phyloP scores from a whole-genome alignment of 2,329 filamentous ascomycete genomes.

The Pyrenophora tritici-repentis region DNA sequence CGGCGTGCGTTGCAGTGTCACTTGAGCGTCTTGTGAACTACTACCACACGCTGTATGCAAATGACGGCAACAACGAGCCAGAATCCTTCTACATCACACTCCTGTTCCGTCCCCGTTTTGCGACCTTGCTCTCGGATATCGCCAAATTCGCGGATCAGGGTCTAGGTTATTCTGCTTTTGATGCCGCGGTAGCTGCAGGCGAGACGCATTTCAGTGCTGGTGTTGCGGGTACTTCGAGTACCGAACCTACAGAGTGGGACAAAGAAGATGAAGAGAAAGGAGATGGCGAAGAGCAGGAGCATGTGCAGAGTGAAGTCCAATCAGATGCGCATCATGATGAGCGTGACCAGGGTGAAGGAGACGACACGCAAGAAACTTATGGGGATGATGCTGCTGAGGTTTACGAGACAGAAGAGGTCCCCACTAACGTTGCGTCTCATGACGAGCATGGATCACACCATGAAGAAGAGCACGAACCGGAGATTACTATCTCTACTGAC shows the following conservation, averaged over 20 bases:
- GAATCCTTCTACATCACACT: slow-evolving; percentile 65
- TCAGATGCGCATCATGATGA: slow-evolving; percentile 4
- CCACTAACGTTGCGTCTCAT: background rate
- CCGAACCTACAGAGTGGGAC: slow-evolving; percentile 29
- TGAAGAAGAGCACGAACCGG: background rate
- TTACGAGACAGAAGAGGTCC: background rate
- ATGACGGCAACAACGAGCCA: slow-evolving; percentile 60
- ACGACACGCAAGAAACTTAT: background rate
- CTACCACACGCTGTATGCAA: slow-evolving; percentile 62
- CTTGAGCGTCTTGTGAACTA: slow-evolving; percentile 61
- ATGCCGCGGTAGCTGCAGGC: slow-evolving; percentile 33
- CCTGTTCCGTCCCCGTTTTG: slow-evolving; percentile 59
- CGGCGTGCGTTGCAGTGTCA: slow-evolving; percentile 34
- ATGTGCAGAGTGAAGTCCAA: background rate
- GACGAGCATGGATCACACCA: background rate
- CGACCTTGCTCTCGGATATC: slow-evolving; percentile 58
- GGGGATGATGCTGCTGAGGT: slow-evolving; percentile 2
- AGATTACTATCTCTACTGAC: slow-evolving; percentile 3
- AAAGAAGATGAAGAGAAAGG: slow-evolving; percentile 17
- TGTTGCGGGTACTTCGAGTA: slow-evolving; percentile 23
- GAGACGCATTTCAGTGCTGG: slow-evolving; percentile 33
- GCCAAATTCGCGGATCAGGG: slow-evolving; percentile 59
- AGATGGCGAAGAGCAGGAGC: slow-evolving; percentile 5
- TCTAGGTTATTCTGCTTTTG: slow-evolving; percentile 60
- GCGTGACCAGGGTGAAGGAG: slow-evolving; percentile 1